These are phyloP conservation scores for Quercus engelmannii DNA, from an alignment of 306 rosid species.

Conservation along the genomic window DNA sequence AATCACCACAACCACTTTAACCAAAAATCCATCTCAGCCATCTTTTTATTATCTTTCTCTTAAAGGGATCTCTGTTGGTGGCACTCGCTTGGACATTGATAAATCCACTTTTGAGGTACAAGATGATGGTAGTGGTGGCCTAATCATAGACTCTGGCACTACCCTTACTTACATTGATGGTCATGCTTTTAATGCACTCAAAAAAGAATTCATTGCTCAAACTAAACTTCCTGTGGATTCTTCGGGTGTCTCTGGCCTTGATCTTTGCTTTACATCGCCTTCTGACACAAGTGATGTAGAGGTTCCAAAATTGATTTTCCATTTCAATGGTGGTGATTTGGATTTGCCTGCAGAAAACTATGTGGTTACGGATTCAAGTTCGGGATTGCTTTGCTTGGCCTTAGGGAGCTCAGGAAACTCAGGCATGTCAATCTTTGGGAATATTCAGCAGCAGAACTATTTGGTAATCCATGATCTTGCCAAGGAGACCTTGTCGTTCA, in stretches of 20 bases:
- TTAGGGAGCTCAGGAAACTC: conserved; percentile 42
- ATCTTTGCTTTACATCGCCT: conserved; percentile 63
- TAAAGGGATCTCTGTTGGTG: conserved; percentile 75
- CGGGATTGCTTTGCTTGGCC: conserved; percentile 70
- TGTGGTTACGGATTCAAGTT: conserved; percentile 46
- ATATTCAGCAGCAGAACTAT: conserved; percentile 51
- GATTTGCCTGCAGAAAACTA: conserved; percentile 66
- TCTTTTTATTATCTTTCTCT: conserved; percentile 79
- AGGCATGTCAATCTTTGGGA: conserved; percentile 71
- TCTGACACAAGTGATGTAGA: conserved; percentile 29
- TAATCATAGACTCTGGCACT: conserved; percentile 88
- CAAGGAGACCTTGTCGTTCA: conserved; percentile 34
- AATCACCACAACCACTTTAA: conserved; percentile 49
- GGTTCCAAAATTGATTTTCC: conserved; percentile 63
- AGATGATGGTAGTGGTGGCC: conserved; percentile 73
- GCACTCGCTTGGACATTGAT: conserved; percentile 30
- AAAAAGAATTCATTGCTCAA: conserved; percentile 55
- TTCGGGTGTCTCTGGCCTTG: conserved; percentile 50
- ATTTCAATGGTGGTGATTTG: conserved; percentile 65
- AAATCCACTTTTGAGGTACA: conserved; percentile 45
- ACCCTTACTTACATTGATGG: conserved; percentile 60
- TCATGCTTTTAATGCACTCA: conserved; percentile 38
- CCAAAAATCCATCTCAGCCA: conserved; percentile 60
- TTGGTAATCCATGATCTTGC: conserved; percentile 49
- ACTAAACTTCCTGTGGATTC: conserved; percentile 37